Base-by-base conservation (phyloP, 371 early-diverging fungal genomes). In the Umbelopsis sp. region DNA sequence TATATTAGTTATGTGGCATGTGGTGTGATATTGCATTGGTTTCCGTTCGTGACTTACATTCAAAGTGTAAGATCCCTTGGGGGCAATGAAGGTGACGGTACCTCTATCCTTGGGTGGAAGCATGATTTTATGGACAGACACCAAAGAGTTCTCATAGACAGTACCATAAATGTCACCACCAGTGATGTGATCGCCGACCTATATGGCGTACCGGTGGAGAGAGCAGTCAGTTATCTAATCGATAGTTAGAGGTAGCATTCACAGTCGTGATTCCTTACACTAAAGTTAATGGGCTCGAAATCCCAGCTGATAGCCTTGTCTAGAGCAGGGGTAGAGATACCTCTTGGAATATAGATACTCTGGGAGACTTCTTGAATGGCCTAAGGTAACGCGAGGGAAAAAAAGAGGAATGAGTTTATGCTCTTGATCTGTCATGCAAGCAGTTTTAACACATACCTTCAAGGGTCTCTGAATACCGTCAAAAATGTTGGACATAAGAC, bases 391-490 rank as follows among this genome's bases (percentile, higher is more conserved):
- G 48, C 41, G 41, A 4, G 29, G 1, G 4, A 29, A 29, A 29
- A 41, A 10, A 41, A 41, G 7, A 10, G 41, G 12, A 50, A 46
- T 53, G 18, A 46, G 24, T 50, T 44, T 71, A 46, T 44, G 63
- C 50, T 62, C 62, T 46, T 52, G 14, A 14, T 68, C 38, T 22
- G 29, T 46, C 29, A 11, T 71, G 63, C 25, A 72, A 63, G 44
- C 66, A 32, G 25, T 18, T 41, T 41, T 7, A 48, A 48, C 18
- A 29, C 51, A 52, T 69, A 90, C 90, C 85, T 96, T 94, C 67
- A 99, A 88, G 38, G 99, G 99, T 70, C 99, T 93, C 82, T 99
- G 99, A 79, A 99, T 99, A 77, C 99, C 99, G 80, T 99, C 99
- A 80, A 94, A 99, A 71, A 99, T 99, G 87, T 99, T 99, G 72